These are phyloP conservation scores for Geotrichum klebahnii DNA, from an alignment of 1,139 yeast genomes.

Conservation along the genomic window DNA sequence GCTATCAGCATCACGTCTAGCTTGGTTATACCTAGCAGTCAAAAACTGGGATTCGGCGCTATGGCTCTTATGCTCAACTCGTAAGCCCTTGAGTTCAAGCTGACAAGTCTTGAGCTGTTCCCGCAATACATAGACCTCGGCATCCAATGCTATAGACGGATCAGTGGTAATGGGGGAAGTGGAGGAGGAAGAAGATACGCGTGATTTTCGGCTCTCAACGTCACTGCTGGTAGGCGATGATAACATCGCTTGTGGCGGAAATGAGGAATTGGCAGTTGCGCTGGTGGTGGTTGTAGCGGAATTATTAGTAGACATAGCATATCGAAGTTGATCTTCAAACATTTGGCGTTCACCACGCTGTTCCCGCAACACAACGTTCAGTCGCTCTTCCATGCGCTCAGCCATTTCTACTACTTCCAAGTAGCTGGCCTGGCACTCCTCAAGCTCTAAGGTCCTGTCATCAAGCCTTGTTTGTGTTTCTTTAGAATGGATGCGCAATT, in stretches of 20 bases:
- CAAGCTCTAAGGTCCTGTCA: conserved; percentile 21
- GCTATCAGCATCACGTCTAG: conserved; percentile 24
- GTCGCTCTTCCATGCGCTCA: conserved; percentile 16
- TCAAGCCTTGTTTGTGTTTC: conserved; percentile 20
- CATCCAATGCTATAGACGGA: conserved; percentile 1
- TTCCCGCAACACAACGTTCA: conserved; percentile 1
- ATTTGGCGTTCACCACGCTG: conserved; percentile 2
- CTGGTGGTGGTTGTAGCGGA: neutral
- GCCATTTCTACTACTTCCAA: conserved; percentile 14
- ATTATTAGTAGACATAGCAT: neutral
- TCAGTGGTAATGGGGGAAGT: neutral
- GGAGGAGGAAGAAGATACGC: neutral
- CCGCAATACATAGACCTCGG: conserved; percentile 19
- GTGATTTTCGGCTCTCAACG: conserved; percentile 1
- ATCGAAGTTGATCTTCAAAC: conserved; percentile 5
- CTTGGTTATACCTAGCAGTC: conserved; percentile 28
- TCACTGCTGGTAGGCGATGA: conserved; percentile 1
- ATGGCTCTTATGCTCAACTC: conserved; percentile 28
- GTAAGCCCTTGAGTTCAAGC: conserved; percentile 17
- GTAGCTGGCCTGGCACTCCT: conserved; percentile 15
- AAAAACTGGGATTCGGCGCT: conserved; percentile 29
- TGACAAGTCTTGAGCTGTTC: conserved; percentile 24
- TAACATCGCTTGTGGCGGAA: neutral
- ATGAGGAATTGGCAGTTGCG: conserved; percentile 8
- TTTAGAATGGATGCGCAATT: conserved; percentile 4